Evolutionary conservation across 305 asterid genomes (phyloP), one percentile per base, ranked within the genome.

Genomic region (Fraxinus xanthoxyloides): DNA sequence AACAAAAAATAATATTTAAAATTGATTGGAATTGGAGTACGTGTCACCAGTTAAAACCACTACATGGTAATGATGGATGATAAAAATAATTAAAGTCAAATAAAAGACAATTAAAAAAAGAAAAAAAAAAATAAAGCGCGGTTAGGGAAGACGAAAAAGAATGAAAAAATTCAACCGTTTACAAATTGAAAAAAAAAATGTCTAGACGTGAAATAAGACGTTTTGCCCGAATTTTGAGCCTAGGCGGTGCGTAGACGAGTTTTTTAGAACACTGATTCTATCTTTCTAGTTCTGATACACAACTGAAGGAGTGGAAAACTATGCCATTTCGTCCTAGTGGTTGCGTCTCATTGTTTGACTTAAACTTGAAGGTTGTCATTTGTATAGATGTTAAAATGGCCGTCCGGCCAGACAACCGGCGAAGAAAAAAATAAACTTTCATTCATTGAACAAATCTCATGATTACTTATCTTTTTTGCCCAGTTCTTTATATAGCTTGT

Each of bases 401-500:
- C 65, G 26, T 7, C 26, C 63, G 19, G 4, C 51, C 51, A 12
- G 26, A 24, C 10, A 5, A 23, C 8, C 26, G 65, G 24, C 8
- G 65, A 7, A n/a, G 26, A 5, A 56, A 4, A 54, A 51, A 4
- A 7, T 0, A 4, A n/a, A 76, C 13, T 56, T 12, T 17, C 77
- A 43, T 19, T 40, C n/a, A 82, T 72, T 30, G 69, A 78, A 17
- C 35, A 87, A 82, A 84, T 77, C 24, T 5, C 24, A 17, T n/a
- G 24, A 56, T 56, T 56, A 56, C 24, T 5, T 56, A 84, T 80
- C 65, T 38, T 56, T 28, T 79, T 86, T 82, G 83, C 46, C 15
- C 15, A 28, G 65, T 21, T 56, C 59, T 13, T 48, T 15, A 48
- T 48, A 88, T 88, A 65, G 87, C 87, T 30, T 82, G 79, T 84